Evolutionary conservation across 495 filamentous ascomycete species (phyloP).

Genomic region (Penicillium coprophilum): DNA sequence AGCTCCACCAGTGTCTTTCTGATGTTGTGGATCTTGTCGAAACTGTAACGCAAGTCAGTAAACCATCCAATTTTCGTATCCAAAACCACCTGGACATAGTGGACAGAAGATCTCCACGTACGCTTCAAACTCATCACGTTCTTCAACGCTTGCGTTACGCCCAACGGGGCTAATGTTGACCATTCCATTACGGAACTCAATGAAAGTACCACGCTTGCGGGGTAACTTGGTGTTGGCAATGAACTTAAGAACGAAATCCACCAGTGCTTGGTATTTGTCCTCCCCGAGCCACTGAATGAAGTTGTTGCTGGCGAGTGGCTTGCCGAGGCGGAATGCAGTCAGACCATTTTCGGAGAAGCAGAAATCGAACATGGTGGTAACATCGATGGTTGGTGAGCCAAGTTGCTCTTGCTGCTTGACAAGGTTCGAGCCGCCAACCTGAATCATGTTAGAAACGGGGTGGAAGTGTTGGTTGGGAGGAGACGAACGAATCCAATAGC

Average conservation of each 20-base stretch:
- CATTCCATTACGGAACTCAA: constrained; percentile 97
- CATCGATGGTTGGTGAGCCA: constrained; percentile 59
- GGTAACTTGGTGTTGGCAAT: constrained; percentile 83
- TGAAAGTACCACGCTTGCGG: constrained; percentile 90
- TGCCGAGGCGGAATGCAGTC: constrained; percentile 80
- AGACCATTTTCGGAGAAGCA: constrained; percentile 96
- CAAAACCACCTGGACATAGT: neutral
- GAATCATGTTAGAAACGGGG: constrained; percentile 16
- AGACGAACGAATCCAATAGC: constrained; percentile 78
- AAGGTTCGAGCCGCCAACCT: constrained; percentile 80
- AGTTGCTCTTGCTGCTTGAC: constrained; percentile 96
- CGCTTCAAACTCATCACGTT: constrained; percentile 74
- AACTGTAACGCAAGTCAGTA: constrained; percentile 40
- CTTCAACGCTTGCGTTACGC: constrained; percentile 78
- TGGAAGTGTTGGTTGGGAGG: neutral
- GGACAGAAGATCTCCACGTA: constrained; percentile 20
- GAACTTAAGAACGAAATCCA: constrained; percentile 82
- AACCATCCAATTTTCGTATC: neutral
- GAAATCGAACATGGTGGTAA: constrained; percentile 87
- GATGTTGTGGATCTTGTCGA: constrained; percentile 73
- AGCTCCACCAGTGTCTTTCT: constrained; percentile 68
- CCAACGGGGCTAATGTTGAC: constrained; percentile 91
- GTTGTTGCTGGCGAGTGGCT: constrained; percentile 65
- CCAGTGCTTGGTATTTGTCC: constrained; percentile 84
- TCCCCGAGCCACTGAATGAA: constrained; percentile 96